Evolutionary conservation across 495 filamentous ascomycete species (phyloP).

Genomic region (Neurospora sp.): DNA sequence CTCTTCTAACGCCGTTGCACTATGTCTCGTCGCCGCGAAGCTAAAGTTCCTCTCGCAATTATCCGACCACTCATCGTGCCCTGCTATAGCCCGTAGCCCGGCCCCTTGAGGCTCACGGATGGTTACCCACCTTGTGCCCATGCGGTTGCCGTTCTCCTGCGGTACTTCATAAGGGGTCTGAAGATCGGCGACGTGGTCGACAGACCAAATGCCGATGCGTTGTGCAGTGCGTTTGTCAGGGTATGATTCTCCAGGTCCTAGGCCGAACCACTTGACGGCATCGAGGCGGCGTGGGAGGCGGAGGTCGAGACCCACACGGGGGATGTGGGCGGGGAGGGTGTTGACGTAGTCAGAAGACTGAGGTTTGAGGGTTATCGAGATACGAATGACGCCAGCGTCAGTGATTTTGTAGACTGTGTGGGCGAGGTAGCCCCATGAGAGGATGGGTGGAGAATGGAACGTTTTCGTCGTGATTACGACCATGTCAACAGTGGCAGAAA

Average conservation of each 20-base stretch:
- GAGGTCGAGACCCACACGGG: constrained; percentile 45
- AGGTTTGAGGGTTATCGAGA: constrained; percentile 30
- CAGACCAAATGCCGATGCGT: constrained; percentile 39
- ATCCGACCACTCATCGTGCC: constrained; percentile 5
- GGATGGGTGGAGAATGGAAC: constrained; percentile 37
- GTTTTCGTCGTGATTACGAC: constrained; percentile 25
- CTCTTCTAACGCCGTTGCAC: constrained; percentile 34
- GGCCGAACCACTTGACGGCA: constrained; percentile 45
- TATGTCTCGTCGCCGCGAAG: constrained; percentile 44
- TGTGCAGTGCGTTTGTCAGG: constrained; percentile 50
- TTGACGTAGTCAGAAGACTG: constrained; percentile 9
- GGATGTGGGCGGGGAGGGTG: constrained; percentile 34
- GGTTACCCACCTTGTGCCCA: constrained; percentile 45
- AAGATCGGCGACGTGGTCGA: constrained; percentile 32
- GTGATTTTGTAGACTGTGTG: constrained; percentile 39
- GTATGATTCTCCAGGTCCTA: constrained; percentile 55
- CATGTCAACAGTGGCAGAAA: constrained; percentile 16
- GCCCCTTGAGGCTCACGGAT: constrained; percentile 9
- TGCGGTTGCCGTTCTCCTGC: constrained; percentile 54
- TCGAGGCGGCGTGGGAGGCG: constrained; percentile 30
- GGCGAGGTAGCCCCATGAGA: constrained; percentile 46
- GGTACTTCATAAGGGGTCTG: constrained; percentile 51
- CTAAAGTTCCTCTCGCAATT: constrained; percentile 29
- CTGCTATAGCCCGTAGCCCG: constrained; percentile 2
- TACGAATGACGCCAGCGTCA: constrained; percentile 28